Percentiles rank a stretch among this genome's conserved stretches.
Evolutionary conservation across 2,329 filamentous ascomycete genomes (phyloP).

Genomic region (Sporothrix schenckii): DNA sequence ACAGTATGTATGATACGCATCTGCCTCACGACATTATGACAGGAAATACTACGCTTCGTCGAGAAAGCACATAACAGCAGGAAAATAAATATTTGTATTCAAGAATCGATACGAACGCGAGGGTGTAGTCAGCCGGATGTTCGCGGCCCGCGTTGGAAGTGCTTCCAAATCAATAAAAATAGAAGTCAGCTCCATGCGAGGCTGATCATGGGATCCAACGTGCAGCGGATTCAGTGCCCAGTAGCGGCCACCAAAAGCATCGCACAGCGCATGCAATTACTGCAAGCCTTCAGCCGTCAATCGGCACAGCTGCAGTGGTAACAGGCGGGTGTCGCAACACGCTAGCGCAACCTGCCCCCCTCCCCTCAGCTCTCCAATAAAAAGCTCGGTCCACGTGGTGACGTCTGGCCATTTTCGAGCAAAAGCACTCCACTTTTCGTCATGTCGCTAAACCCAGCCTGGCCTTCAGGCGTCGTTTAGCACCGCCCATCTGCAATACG

Average conservation of each 20-base stretch:
- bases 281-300: neutral
- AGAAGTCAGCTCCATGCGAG: neutral
- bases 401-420: slow-evolving; percentile 17
- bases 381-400: slow-evolving; percentile 33
- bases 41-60: no score
- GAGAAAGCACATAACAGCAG: no score
- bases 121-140: no score
- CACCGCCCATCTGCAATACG: neutral
- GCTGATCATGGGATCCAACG: neutral
- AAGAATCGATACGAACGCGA: no score
- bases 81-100: no score
- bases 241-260: neutral
- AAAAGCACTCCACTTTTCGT: slow-evolving; percentile 19
- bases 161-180: slow-evolving; percentile 6
- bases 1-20: neutral
- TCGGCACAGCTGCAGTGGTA: neutral
- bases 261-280: neutral
- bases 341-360: neutral
- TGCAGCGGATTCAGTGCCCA: neutral
- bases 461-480: neutral
- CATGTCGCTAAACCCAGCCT: neutral
- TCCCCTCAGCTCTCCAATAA: neutral
- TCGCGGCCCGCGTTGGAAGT: neutral
- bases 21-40: neutral
- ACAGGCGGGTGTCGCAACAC: neutral